Base-by-base conservation (phyloP, 2,329 filamentous ascomycete genomes). In the Fusarium sublunatum region DNA sequence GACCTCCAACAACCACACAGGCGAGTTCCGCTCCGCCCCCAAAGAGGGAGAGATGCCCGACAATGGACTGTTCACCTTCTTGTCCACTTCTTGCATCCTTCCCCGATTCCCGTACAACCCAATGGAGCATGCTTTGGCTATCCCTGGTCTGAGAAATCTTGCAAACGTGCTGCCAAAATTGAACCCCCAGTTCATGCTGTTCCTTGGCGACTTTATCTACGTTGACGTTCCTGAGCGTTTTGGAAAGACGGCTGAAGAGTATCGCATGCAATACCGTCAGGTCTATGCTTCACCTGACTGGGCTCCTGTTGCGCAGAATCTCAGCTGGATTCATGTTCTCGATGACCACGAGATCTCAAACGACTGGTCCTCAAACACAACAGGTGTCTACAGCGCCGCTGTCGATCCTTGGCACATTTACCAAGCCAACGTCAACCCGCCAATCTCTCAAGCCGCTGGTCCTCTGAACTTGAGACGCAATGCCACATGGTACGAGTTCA, bases 341-440 rank as follows among this genome's bases (percentile, higher is more conserved):
- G 95, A 99, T 72, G 95, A 99, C 74, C 95, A 99, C 71, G 95
- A 99, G 74, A 97, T 99, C 61, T 86, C 86, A 6, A 98, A 99
- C 69, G 95, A 98, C 77, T 98, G 93, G 93, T 88, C 90, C 58
- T 82, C 85, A 15, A 95, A 94, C 73, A 89, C 86, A 12, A 93
- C 91, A 0, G 91, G 91, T 6, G 85, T 96, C 0, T 97, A 94
- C 73, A 77, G 83, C 3, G 86, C 90, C 0, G 93, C 94, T 5
- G 86, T 91, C 40, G 92, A 96, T 58, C 92, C 94, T 1, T 99
- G 91, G 81, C 81, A 88, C 43, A 86, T 93, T 72, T 99, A 99
- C 73, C 94, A 99, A 61, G 89, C 88, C 31, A 84, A 88, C 4
- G 87, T 87, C 3, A 99, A 99, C 76, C 95, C 95, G 3, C 93